Evolutionary conservation across 176 grass and related monocot genomes (phyloP).

Genomic region (Ampelocalamus luodianensis): DNA sequence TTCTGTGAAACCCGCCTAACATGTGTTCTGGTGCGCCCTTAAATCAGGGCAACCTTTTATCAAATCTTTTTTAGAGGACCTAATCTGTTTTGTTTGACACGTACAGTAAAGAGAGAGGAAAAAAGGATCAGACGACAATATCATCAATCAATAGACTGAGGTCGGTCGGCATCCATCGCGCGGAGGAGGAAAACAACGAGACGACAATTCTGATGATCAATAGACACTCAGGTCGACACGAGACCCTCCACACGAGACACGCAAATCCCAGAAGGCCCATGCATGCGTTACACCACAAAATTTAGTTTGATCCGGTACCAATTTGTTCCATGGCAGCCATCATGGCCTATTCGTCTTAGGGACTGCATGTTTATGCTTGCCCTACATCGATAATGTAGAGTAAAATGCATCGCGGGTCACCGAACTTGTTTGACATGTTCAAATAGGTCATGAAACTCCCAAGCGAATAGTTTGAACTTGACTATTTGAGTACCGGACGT

Average conservation of each 20-base stretch:
- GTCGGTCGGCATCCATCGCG: background rate
- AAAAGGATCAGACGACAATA: background rate
- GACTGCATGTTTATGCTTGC: too few species aligned
- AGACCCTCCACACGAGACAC: background rate
- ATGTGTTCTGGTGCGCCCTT: too few species aligned
- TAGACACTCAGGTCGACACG: background rate
- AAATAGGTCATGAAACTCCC: too few species aligned
- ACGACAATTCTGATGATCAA: slow-evolving; percentile 10
- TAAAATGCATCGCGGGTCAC: too few species aligned
- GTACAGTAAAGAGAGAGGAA: background rate
- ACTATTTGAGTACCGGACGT: too few species aligned
- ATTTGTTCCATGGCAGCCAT: slow-evolving; percentile 25
- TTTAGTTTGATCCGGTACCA: background rate
- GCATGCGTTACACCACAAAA: slow-evolving; percentile 6
- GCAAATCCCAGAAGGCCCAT: background rate
- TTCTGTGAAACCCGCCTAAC: too few species aligned
- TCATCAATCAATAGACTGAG: background rate
- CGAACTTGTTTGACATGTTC: too few species aligned
- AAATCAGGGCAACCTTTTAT: too few species aligned
- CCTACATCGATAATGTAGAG: too few species aligned
- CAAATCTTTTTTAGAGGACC: background rate
- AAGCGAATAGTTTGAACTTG: too few species aligned
- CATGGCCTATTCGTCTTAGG: background rate
- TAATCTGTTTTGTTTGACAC: background rate
- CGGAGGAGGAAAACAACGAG: background rate